A percentile compares a stretch with the other conserved stretches of the same genome.
These are phyloP conservation scores for Auxenochlorella pyrenoidosa DNA, from an alignment of 139 green algal genomes.

Conservation along the genomic window DNA sequence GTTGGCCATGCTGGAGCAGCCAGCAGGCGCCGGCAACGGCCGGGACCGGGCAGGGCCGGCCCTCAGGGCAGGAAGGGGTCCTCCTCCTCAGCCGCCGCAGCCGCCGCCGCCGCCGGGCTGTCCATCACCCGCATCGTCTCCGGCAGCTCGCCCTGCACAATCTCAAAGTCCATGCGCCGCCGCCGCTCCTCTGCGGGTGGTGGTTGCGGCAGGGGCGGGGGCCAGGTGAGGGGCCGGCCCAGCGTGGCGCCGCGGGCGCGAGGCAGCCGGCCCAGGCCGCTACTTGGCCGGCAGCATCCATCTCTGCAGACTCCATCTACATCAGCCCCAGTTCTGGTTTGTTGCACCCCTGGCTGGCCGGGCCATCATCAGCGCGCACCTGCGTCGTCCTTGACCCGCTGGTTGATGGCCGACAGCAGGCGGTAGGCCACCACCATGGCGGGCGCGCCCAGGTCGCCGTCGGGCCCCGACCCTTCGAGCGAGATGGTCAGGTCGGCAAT, in stretches of 20 bases:
- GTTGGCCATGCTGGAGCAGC: neutral
- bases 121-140: conserved; percentile 47
- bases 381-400: conserved; percentile 41
- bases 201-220: too few species aligned
- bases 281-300: too few species aligned
- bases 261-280: too few species aligned
- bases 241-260: too few species aligned
- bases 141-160: conserved; percentile 46
- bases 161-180: conserved; percentile 51
- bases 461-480: conserved; percentile 55
- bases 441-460: conserved; percentile 30
- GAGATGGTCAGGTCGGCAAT: conserved; percentile 73
- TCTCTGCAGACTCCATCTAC: too few species aligned
- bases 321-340: too few species aligned
- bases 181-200: conserved; percentile 38
- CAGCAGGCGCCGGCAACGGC: neutral
- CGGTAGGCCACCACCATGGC: conserved; percentile 51
- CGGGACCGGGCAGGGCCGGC: too few species aligned
- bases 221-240: too few species aligned
- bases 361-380: neutral
- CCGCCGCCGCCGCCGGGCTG: neutral
- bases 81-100: neutral
- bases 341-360: too few species aligned
- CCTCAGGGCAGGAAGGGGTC: conserved; percentile 44
- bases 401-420: conserved; percentile 46